Conservation (phyloP, 2,329 filamentous ascomycete species). For the Chrysoporthe austroafricana region DNA sequence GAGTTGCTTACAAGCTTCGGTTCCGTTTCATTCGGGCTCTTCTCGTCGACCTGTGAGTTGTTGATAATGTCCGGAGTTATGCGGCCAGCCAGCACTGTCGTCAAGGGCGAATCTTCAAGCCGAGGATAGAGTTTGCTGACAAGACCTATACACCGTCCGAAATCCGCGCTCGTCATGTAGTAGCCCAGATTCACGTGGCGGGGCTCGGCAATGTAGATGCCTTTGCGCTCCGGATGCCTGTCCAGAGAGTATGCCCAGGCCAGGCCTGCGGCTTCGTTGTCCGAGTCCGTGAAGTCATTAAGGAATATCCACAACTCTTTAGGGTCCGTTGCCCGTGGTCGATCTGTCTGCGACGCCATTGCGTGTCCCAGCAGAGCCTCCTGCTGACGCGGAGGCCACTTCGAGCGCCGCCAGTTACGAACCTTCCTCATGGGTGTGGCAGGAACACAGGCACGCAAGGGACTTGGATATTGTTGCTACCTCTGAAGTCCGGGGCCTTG, state of each 20-base stretch:
- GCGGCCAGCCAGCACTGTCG: slow-evolving; percentile 22
- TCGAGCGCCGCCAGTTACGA: slow-evolving; percentile 19
- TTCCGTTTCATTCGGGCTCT: background rate
- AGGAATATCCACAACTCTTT: slow-evolving; percentile 22
- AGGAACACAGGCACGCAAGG: background rate
- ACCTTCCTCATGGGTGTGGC: slow-evolving; percentile 22
- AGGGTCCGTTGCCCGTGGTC: background rate
- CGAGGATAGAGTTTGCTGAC: slow-evolving; percentile 15
- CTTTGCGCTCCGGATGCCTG: slow-evolving; percentile 13
- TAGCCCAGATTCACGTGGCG: slow-evolving; percentile 28
- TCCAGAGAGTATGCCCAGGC: slow-evolving; percentile 19
- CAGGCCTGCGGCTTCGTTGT: slow-evolving; percentile 26
- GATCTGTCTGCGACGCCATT: slow-evolving; percentile 19
- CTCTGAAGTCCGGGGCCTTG: background rate
- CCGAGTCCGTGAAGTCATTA: slow-evolving; percentile 29
- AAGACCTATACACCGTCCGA: slow-evolving; percentile 18
- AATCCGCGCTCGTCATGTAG: slow-evolving; percentile 25
- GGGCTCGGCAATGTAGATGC: slow-evolving; percentile 28
- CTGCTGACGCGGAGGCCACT: slow-evolving; percentile 20
- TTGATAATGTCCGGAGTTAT: slow-evolving; percentile 20
- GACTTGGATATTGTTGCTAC: background rate
- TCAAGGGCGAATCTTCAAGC: slow-evolving; percentile 19
- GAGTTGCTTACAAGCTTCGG: background rate
- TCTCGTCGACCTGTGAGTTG: slow-evolving; percentile 8
- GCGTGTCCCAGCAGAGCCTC: slow-evolving; percentile 17